These are phyloP conservation scores for Aplosporella prunicola DNA, from an alignment of 2,329 filamentous ascomycete genomes.

Conservation along the genomic window DNA sequence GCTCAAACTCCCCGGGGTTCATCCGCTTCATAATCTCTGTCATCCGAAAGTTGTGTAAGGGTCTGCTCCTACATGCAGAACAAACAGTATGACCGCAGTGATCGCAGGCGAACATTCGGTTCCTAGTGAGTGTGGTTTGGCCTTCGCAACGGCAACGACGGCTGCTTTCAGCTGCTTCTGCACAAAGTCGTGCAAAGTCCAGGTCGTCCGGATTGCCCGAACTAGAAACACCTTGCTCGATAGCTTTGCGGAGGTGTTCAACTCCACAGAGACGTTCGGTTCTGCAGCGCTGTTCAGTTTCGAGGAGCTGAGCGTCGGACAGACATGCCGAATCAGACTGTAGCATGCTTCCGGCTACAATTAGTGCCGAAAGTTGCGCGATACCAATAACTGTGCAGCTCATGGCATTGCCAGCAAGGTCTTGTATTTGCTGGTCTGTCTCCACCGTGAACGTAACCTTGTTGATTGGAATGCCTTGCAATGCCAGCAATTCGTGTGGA, in stretches of 20 bases:
- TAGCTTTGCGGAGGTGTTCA: too few relatives aligned
- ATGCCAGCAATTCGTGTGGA: constrained; percentile 51
- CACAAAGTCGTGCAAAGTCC: background rate
- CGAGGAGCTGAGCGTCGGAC: constrained; percentile 13
- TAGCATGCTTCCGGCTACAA: constrained; percentile 21
- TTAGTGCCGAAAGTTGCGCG: constrained; percentile 50
- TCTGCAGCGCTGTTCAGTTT: background rate
- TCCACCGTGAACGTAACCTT: constrained; percentile 56
- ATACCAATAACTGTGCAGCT: constrained; percentile 60
- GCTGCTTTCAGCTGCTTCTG: constrained; percentile 29
- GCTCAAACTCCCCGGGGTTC: constrained; percentile 36
- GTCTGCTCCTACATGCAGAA: constrained; percentile 44
- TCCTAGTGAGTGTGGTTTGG: constrained; percentile 27
- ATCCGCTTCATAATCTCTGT: constrained; percentile 17
- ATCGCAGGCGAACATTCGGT: constrained; percentile 38
- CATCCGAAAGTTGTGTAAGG: constrained; percentile 36
- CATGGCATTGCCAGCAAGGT: constrained; percentile 75
- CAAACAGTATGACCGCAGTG: constrained; percentile 49
- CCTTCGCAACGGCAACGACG: constrained; percentile 52
- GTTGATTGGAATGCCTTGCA: constrained; percentile 61
- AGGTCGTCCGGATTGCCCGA: background rate
- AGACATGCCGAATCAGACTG: constrained; percentile 8
- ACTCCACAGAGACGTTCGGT: too few relatives aligned
- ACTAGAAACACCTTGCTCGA: too few relatives aligned
- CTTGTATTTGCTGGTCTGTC: constrained; percentile 47